Evolutionary conservation across 371 early-diverging fungal species (phyloP).

Genomic region (Saksenaea vasiformis): DNA sequence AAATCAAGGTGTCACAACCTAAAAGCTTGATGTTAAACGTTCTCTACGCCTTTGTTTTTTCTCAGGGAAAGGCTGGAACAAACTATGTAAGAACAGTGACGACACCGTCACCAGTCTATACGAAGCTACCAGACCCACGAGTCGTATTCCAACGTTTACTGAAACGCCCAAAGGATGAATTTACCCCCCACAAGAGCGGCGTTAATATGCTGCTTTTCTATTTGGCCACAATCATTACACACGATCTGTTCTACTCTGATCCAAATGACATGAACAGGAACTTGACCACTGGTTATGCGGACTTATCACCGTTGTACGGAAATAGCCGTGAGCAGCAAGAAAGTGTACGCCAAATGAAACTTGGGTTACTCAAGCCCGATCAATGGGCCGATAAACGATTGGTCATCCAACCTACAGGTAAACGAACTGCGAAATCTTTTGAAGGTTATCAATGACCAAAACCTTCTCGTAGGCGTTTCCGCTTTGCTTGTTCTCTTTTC

Average conservation of each 20-base stretch:
- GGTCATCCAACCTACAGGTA: conserved; percentile 49
- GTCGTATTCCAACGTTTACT: conserved; percentile 39
- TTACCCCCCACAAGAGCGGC: conserved; percentile 34
- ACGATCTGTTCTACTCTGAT: conserved; percentile 56
- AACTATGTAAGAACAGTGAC: conserved; percentile 45
- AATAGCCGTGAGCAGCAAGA: conserved; percentile 37
- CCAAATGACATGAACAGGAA: conserved; percentile 40
- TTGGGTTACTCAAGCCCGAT: conserved; percentile 53
- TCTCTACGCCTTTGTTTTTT: not conserved
- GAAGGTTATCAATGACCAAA: not conserved
- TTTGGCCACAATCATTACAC: conserved; percentile 53
- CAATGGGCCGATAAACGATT: conserved; percentile 54
- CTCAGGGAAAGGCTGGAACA: conserved; percentile 43
- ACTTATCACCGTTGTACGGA: conserved; percentile 53
- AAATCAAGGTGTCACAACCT: conserved; percentile 13
- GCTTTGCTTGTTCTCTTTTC: conserved; percentile 50
- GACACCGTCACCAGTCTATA: conserved; percentile 15
- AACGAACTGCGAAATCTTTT: not conserved
- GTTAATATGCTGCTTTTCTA: conserved; percentile 51
- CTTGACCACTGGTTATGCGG: conserved; percentile 50
- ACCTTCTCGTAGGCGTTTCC: conserved; percentile 28
- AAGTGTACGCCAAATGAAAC: conserved; percentile 38
- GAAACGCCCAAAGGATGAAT: conserved; percentile 33
- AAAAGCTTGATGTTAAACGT: not conserved
- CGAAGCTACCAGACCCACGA: conserved; percentile 34